Base-by-base conservation (phyloP, 225 moss, liverwort and hornwort genomes). In the Climacium dendroides region DNA sequence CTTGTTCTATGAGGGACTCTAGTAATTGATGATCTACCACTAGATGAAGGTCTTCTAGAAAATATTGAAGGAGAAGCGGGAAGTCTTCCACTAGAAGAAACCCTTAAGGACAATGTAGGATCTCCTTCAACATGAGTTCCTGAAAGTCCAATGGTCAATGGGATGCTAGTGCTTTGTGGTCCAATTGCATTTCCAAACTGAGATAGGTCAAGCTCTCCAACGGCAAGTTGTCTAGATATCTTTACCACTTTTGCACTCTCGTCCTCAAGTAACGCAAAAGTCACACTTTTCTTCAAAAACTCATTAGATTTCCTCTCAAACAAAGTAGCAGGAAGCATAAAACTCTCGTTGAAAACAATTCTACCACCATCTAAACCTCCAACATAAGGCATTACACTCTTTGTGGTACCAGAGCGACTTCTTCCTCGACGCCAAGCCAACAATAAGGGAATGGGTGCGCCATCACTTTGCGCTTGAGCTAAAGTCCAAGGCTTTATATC, bases 401-500 rank as follows among this genome's bases (percentile, higher is more conserved):
- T 94, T 22, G 94, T 96, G 15, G 71, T 93, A 58, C 98, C 95
- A 53, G 84, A 93, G 59, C 87, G 92, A 79, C 92, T 98, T 86
- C 93, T 95, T 54, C 98, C 98, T 85, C 92, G 91, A 62, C 79
- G 91, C 98, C 98, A 98, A 55, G 93, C 92, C 77, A 98, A 80
- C 48, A 94, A 32, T 35, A 98, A 74, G 15, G 95, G 93, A 58
- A 85, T 89, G 19, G 75, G 45, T 57, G 87, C 35, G 0, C 77
- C 37, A 78, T 76, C 66, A 80, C 75, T 88, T 41, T 87, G 89
- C 3, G 58, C 79, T 19, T 87, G 89, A 78, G 78, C 63, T 87
- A 69, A 84, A 69, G 89, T 91, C 98, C 98, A 98, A 76, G 98
- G 96, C 83, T 91, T 95, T 77, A 98, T 92, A 91, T 96, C 95